These are phyloP conservation scores for Naganishia vaughanmartiniae DNA, from an alignment of 768 basidiomycete species.

Conservation along the genomic window DNA sequence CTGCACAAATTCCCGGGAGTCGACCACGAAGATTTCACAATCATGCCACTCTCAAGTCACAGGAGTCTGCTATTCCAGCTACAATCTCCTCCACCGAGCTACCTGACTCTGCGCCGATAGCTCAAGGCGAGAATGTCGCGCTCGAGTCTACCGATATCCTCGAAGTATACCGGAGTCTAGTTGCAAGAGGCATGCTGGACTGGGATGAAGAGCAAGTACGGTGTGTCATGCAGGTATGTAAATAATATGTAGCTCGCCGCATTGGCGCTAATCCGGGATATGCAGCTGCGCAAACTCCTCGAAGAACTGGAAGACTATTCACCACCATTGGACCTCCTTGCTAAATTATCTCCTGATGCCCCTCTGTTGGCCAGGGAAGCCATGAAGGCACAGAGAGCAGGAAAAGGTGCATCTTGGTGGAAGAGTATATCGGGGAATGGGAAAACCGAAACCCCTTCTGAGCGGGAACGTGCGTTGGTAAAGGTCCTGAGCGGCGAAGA, in stretches of 20 bases:
- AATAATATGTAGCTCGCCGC: not conserved
- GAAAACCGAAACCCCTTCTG: constrained; percentile 28
- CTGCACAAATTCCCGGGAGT: not conserved
- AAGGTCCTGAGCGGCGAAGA: constrained; percentile 58
- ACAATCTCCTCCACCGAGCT: not conserved
- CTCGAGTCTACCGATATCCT: constrained; percentile 54
- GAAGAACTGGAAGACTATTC: constrained; percentile 58
- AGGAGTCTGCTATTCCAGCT: not conserved
- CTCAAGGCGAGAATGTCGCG: not conserved
- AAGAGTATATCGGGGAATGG: constrained; percentile 33
- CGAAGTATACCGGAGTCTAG: constrained; percentile 57
- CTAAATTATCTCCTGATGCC: constrained; percentile 45
- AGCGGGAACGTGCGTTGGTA: constrained; percentile 52
- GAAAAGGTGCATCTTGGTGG: constrained; percentile 31
- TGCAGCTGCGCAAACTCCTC: constrained; percentile 58
- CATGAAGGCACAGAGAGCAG: constrained; percentile 24
- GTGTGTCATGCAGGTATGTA: constrained; percentile 58
- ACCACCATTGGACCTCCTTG: constrained; percentile 56
- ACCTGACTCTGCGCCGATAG: not conserved
- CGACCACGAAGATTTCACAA: not conserved
- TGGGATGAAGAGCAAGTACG: constrained; percentile 61
- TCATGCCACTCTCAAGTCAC: not conserved
- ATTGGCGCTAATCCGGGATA: not conserved
- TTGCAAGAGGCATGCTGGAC: constrained; percentile 56
- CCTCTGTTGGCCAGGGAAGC: constrained; percentile 35